These are phyloP conservation scores for Cladosporium sp. DNA, from an alignment of 2,329 filamentous ascomycete genomes.

Conservation along the genomic window DNA sequence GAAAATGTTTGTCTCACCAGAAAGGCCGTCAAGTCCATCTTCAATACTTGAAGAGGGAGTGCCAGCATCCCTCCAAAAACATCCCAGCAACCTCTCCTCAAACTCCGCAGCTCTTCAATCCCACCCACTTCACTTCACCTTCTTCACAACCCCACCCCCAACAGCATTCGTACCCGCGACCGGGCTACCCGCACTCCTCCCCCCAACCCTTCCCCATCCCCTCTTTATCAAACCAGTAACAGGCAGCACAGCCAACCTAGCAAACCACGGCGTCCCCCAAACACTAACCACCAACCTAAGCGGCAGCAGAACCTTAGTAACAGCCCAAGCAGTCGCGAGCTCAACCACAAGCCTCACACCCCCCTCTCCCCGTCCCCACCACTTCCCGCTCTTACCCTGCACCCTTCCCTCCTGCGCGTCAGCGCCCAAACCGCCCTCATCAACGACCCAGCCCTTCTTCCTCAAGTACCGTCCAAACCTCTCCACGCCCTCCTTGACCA, in stretches of 20 bases:
- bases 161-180: slow-evolving; percentile 33
- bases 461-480: slow-evolving; percentile 73
- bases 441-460: slow-evolving; percentile 70
- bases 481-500: slow-evolving; percentile 59
- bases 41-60: no score
- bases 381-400: slow-evolving; percentile 28
- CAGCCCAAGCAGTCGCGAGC: slow-evolving; percentile 81
- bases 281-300: slow-evolving; percentile 71
- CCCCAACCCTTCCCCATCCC: slow-evolving; percentile 30
- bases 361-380: slow-evolving; percentile 36
- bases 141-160: slow-evolving; percentile 29
- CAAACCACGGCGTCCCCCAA: slow-evolving; percentile 92
- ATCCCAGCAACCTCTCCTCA: no score
- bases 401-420: slow-evolving; percentile 21
- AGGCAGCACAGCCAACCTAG: slow-evolving; percentile 56
- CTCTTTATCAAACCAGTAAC: slow-evolving; percentile 36
- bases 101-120: slow-evolving; percentile 21
- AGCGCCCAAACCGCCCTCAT: slow-evolving; percentile 22
- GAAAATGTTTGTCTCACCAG: no score
- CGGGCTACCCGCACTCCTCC: slow-evolving; percentile 14
- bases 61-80: no score
- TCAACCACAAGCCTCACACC: slow-evolving; percentile 56
- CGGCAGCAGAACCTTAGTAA: slow-evolving; percentile 82
- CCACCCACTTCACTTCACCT: slow-evolving; percentile 21
- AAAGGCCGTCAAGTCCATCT: no score